Base-by-base conservation (phyloP, 2,329 filamentous ascomycete species). In the Byssothecium circinans region DNA sequence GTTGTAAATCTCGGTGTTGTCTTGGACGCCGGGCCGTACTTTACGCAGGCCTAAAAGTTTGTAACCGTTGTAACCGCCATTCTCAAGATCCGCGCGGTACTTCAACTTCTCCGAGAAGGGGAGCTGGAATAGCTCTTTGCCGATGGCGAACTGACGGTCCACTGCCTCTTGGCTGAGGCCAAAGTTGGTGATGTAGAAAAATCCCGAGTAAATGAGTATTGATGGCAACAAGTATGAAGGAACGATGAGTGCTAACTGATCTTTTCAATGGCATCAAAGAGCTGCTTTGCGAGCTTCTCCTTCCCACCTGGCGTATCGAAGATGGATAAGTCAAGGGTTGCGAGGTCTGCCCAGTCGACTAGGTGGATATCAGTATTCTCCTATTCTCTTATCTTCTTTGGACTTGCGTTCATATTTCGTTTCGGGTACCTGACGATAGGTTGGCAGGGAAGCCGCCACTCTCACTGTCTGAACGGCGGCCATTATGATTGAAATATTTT, bases 1-100 rank as follows among this genome's bases (percentile, higher is more conserved):
- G 58, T 83, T 82, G 70, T 80, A 83, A 1, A 83, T 76, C 56
- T 83, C 76, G 14, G 80, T 72, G 48, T 82, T 83, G 53, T 84
- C 80, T 19, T 64, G 72, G 22, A 81, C 27, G 8, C 47, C 50
- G 10, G 45, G 50, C 65, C 0, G 75, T 73, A 17, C 67, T 67
- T 52, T 52, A 15, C 65, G 41, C 2, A 50, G 15, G 2, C 49
- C 52, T 3, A 53, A 36, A 5, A 53, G 41, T 38, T 55, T 50
- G 38, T 46, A 60, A 15, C 80, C 80, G 51, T 82, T 82, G 58
- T 82, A 83, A 8, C 77, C 52, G 8, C 52, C 52, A 4, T 57
- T 53, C 19, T 53, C 52, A 3, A 54, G 45, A 8, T 54, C 47
- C 11, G 49, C 52, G 15, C 54, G 52, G 15, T 54, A 57, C 18